Evolutionary conservation across 352 stramenopile species (phyloP).

Genomic region (Globisporangium nunn): DNA sequence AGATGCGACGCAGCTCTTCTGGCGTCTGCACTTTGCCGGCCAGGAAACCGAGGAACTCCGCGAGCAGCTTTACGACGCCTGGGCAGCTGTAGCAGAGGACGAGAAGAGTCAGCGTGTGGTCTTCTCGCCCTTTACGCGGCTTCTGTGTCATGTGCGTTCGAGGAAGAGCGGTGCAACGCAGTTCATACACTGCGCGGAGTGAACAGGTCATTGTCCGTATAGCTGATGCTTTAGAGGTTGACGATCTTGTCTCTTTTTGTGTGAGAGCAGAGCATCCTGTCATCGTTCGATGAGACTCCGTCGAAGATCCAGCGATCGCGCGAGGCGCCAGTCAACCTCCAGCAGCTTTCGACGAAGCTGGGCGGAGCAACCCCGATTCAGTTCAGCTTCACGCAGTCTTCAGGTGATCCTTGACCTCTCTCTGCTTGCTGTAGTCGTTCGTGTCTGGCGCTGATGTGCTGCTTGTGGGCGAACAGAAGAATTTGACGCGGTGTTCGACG

Average conservation of each 20-base stretch:
- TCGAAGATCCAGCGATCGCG: slow-evolving; percentile 16
- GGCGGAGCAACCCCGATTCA: slow-evolving; percentile 26
- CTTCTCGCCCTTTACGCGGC: slow-evolving; percentile 35
- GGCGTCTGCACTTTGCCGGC: slow-evolving; percentile 73
- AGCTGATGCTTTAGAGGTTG: background rate
- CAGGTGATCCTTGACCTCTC: slow-evolving; percentile 8
- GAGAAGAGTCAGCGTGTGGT: slow-evolving; percentile 23
- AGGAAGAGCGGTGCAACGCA: too few relatives aligned
- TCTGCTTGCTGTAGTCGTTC: too few relatives aligned
- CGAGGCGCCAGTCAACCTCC: slow-evolving; percentile 30
- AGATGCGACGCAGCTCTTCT: slow-evolving; percentile 79
- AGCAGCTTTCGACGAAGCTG: slow-evolving; percentile 30
- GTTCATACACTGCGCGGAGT: too few relatives aligned
- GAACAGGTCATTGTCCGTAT: too few relatives aligned
- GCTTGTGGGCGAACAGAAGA: slow-evolving; percentile 17
- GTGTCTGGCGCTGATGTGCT: background rate
- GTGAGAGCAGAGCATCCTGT: slow-evolving; percentile 42
- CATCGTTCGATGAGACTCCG: slow-evolving; percentile 25
- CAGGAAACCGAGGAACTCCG: slow-evolving; percentile 47
- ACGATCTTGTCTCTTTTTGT: background rate
- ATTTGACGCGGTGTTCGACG: slow-evolving; percentile 35
- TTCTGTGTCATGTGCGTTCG: slow-evolving; percentile 51
- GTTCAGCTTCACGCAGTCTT: slow-evolving; percentile 44
- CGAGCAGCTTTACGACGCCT: slow-evolving; percentile 51
- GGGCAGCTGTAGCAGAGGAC: slow-evolving; percentile 27